These are phyloP conservation scores for Colletotrichum higginsianum DNA, from an alignment of 2,329 filamentous ascomycete species.

Conservation along the genomic window DNA sequence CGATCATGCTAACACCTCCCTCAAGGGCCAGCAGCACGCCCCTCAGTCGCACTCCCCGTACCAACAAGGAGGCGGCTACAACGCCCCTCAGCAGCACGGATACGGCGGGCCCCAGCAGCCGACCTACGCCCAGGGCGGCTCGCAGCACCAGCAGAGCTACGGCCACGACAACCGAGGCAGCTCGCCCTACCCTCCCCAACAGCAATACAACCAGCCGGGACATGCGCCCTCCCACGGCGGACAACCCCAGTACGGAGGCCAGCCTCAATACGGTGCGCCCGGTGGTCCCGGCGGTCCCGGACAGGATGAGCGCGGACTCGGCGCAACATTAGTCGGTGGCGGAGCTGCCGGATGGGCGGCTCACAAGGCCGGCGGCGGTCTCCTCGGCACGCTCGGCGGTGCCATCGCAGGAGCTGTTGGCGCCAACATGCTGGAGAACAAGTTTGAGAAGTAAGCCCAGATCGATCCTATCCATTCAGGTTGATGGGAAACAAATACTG, in stretches of 20 bases:
- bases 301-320: conserved; percentile 68
- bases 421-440: conserved; percentile 66
- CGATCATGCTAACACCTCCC: conserved; percentile 1
- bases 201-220: conserved; percentile 42
- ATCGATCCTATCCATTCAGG: no score
- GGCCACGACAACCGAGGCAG: conserved; percentile 49
- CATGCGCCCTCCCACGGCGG: conserved; percentile 38
- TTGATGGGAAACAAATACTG: not conserved
- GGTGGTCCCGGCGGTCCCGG: conserved; percentile 50
- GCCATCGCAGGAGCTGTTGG: conserved; percentile 68
- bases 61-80: conserved; percentile 41
- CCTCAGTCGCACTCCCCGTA: no score
- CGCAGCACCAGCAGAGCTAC: conserved; percentile 50
- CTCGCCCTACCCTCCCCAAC: conserved; percentile 43
- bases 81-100: conserved; percentile 39
- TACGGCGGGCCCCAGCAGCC: conserved; percentile 41
- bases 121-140: conserved; percentile 33
- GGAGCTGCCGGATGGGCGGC: conserved; percentile 69
- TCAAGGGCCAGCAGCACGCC: conserved; percentile 30
- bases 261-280: conserved; percentile 41
- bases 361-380: conserved; percentile 67
- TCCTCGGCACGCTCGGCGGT: conserved; percentile 66
- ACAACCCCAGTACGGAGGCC: conserved; percentile 31
- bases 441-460: conserved; percentile 51
- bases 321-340: conserved; percentile 67